Base-by-base conservation (phyloP, 1,284 basidiomycete species). In the Exobasidium rhododendri region DNA sequence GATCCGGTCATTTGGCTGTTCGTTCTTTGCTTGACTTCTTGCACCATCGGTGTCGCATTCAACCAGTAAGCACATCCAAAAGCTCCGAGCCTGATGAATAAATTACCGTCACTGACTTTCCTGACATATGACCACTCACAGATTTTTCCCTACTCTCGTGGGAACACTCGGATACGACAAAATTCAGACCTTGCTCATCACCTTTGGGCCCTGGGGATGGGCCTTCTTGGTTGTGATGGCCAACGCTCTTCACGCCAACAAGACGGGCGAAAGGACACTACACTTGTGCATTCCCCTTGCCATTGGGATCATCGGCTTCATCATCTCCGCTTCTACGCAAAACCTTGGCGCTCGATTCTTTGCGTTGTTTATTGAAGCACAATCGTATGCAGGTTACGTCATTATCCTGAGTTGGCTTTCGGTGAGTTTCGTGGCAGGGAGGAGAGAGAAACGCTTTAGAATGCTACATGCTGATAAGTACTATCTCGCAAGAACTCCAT, bases 61-160 rank as follows among this genome's bases (percentile, higher is more conserved):
- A 68, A 66, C 45, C 61, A 66, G 49, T 40, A 17, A 40, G 35
- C 17, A 10, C 28, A 47, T 28, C 5, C 56, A 29, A 17, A 32
- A 24, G 52, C 20, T 13, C 20, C 17, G 11, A 13, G 11, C 31
- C 49, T 1, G 2, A 3, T 13, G n/a, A 51, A 32, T 17, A 51
- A 28, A 17, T 13, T 17, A 11, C 26, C 49, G 11, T 50, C 30
- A 49, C 2, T 56, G 11, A 13, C n/a, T 50, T 56, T 46, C 17
- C 47, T 43, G 5, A 26, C 3, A 14, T 59, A 40, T 22, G 24
- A 80, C 80, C 62, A 70, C 75, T 40, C 64, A 68, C 17, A 40
- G 35, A 31, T 82, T 80, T 70, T 78, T 82, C 64, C 81, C 81
- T 0, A 67, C 71, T 17, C 59, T 75, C 20, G 66, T 67, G n/a